Conservation (phyloP, 768 basidiomycete genomes). For the Thelephora aurantiotincta region DNA sequence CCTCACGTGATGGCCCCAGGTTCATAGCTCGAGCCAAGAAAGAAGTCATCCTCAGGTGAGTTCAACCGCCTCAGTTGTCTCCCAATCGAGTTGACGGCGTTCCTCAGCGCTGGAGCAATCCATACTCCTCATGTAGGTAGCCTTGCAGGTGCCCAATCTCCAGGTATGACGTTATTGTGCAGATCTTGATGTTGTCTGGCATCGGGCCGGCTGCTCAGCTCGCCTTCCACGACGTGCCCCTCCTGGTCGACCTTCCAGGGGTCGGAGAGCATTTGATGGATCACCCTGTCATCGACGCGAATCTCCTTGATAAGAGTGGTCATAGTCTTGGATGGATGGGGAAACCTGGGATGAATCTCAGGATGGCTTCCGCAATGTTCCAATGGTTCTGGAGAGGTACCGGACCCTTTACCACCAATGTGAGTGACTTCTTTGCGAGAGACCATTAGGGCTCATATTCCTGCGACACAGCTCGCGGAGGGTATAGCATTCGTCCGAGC, state of each 20-base stretch:
- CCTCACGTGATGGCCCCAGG: neutral
- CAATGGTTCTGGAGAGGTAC: constrained; percentile 2
- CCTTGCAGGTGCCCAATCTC: constrained; percentile 3
- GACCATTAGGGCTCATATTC: neutral
- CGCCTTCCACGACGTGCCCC: constrained; percentile 8
- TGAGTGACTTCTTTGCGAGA: neutral
- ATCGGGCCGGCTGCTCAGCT: constrained; percentile 14
- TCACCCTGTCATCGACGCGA: constrained; percentile 9
- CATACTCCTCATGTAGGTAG: constrained; percentile 6
- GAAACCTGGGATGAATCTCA: neutral
- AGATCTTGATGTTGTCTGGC: constrained; percentile 17
- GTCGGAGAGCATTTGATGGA: constrained; percentile 18
- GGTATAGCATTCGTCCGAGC: constrained; percentile 40
- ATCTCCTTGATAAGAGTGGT: constrained; percentile 2
- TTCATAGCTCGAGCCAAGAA: constrained; percentile 7
- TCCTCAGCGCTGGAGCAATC: constrained; percentile 8
- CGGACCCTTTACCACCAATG: constrained; percentile 1
- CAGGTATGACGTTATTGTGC: constrained; percentile 6
- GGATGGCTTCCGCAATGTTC: neutral
- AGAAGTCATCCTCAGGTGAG: constrained; percentile 11
- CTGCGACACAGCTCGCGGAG: constrained; percentile 21
- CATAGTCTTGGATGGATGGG: neutral
- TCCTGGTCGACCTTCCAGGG: constrained; percentile 12
- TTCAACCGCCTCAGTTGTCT: neutral
- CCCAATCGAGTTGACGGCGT: neutral